A percentile compares a stretch with the other conserved stretches of the same genome.
Conservation (phyloP, 2,329 filamentous ascomycete genomes). For the Periconia digitata region DNA sequence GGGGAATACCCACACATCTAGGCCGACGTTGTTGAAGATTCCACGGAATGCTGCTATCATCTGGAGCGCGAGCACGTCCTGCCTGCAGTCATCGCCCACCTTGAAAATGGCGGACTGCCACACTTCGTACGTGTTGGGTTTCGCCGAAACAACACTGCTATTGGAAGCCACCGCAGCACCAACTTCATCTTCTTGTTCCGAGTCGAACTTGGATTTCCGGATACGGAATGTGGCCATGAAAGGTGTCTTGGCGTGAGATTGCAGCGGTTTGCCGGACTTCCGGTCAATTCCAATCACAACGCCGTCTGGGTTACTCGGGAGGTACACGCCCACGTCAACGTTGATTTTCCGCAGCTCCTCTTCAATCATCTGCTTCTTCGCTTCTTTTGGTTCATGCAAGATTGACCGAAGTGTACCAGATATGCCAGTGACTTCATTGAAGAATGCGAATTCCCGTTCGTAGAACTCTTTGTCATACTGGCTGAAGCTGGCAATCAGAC, state of each 20-base stretch:
- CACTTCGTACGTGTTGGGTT: slow-evolving; percentile 73
- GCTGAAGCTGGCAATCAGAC: slow-evolving; percentile 81
- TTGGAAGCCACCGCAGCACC: slow-evolving; percentile 32
- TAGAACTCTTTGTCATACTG: slow-evolving; percentile 80
- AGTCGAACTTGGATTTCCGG: slow-evolving; percentile 68
- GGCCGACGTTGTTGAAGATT: slow-evolving; percentile 91
- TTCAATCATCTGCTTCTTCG: slow-evolving; percentile 99
- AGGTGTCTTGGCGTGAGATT: slow-evolving; percentile 96
- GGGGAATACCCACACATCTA: slow-evolving; percentile 96
- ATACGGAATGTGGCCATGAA: slow-evolving; percentile 99
- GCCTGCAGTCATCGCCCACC: slow-evolving; percentile 95
- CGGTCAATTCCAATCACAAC: slow-evolving; percentile 97
- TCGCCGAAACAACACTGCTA: slow-evolving; percentile 30
- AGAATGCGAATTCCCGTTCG: slow-evolving; percentile 95
- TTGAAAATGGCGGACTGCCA: slow-evolving; percentile 99
- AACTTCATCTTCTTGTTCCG: slow-evolving; percentile 27
- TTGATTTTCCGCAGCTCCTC: slow-evolving; percentile 97
- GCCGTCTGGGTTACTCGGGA: slow-evolving; percentile 95
- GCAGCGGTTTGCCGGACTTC: slow-evolving; percentile 94
- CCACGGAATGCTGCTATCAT: slow-evolving; percentile 98
- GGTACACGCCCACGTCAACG: slow-evolving; percentile 94
- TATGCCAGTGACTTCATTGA: slow-evolving; percentile 91
- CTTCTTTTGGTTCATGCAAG: slow-evolving; percentile 88
- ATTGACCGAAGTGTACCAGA: slow-evolving; percentile 94
- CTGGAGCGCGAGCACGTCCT: slow-evolving; percentile 93